Base-by-base conservation (phyloP, 1,139 yeast genomes). In the Yamadazyma blattariae region DNA sequence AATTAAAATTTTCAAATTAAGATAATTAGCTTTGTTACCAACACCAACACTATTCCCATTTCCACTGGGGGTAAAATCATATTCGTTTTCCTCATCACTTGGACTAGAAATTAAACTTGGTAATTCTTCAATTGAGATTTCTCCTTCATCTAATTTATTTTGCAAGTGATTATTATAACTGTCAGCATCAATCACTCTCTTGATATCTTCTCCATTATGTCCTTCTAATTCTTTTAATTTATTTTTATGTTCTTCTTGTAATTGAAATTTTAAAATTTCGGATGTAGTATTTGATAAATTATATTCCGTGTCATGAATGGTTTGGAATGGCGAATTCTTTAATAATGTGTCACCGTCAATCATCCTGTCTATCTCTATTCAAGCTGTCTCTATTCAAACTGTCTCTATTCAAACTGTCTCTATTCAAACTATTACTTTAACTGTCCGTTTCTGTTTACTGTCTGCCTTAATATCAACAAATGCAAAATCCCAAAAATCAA, bases 211-310 rank as follows among this genome's bases (percentile, higher is more conserved):
- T 15, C 12, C 25, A 7, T 15, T 12, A 11, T 25, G 16, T 11
- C 17, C 14, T 17, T 36, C 41, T 21, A 60, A 44, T 26, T 60
- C 67, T 22, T 45, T 45, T 33, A 61, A 32, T 32, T 58, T 59
- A 32, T 44, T 46, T 28, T 70, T 52, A 40, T 61, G 56, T 42
- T 68, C 72, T 41, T 70, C 72, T 46, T 66, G 72, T 27, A 70
- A 56, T 47, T 69, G 75, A 39, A 67, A 69, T 46, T 67, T 68
- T 39, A 70, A 59, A 21, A 69, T 53, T 3, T 70, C 75, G 0
- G 71, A 64, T 1, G 74, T 68, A 9, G 50, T 47, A 25, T 45
- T 40, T 7, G 45, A 32, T 24, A 47, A 38, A 23, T 41, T 40
- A 30, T 43, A 45, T 16, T 28, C 29, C 32, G 56, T 45, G 37